Conservation (phyloP, 164 flowering plant species). For the Brasenia schreberi region DNA sequence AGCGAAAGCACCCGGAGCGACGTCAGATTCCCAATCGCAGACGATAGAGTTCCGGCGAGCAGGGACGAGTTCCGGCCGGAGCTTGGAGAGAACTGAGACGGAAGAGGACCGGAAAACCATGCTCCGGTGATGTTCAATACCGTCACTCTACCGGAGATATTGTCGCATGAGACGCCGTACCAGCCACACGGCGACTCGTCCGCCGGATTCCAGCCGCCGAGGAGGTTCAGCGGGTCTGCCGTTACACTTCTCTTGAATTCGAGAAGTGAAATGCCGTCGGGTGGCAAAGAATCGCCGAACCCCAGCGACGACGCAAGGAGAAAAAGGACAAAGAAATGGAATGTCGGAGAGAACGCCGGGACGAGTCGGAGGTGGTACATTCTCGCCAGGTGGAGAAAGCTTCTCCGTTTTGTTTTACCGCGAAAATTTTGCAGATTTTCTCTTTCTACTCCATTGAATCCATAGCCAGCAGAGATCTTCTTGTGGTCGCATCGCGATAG, state of each 20-base stretch:
- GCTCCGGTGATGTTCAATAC: slow-evolving; percentile 20
- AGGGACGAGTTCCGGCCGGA: not conserved
- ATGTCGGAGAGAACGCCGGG: not conserved
- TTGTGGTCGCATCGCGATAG: not conserved
- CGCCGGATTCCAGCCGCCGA: slow-evolving; percentile 28
- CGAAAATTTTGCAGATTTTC: not conserved
- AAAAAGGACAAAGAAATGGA: not conserved
- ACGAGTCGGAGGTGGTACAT: not conserved
- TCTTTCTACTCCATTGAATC: not conserved
- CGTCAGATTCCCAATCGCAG: slow-evolving; percentile 26
- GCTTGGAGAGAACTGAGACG: not conserved
- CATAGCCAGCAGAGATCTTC: not conserved
- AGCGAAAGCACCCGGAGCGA: slow-evolving; percentile 31
- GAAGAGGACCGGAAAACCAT: slow-evolving; percentile 1
- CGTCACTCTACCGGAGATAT: slow-evolving; percentile 23
- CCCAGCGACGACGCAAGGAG: slow-evolving; percentile 1
- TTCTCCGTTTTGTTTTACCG: not conserved
- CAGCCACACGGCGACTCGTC: slow-evolving; percentile 28
- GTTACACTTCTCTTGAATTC: slow-evolving; percentile 27
- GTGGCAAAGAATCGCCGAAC: slow-evolving; percentile 1
- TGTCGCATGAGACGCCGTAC: slow-evolving; percentile 41
- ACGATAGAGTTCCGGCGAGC: slow-evolving; percentile 26
- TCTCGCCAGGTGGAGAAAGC: not conserved
- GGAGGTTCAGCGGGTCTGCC: slow-evolving; percentile 18
- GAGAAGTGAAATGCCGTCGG: slow-evolving; percentile 32